phyloP scores from a whole-genome alignment of 768 basidiomycete species.

The Pisolithus orientalis region DNA sequence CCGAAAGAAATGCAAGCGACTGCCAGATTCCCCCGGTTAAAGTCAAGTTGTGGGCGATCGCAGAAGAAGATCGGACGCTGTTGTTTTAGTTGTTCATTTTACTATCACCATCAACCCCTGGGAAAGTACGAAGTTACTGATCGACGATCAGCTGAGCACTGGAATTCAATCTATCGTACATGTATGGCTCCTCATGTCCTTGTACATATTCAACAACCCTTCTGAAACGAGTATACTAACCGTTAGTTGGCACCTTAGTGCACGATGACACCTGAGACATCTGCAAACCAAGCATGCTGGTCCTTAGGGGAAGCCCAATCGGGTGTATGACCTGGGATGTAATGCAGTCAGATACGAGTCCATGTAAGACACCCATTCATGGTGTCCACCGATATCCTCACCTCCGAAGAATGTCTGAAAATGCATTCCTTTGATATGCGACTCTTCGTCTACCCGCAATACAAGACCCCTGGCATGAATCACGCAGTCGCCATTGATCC shows the following conservation, averaged over 20 bases:
- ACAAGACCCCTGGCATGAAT: slow-evolving; percentile 44
- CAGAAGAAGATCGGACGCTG: too few species aligned
- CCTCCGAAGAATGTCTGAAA: slow-evolving; percentile 79
- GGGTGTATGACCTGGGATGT: slow-evolving; percentile 36
- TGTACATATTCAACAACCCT: too few species aligned
- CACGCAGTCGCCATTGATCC: slow-evolving; percentile 54
- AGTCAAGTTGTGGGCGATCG: too few species aligned
- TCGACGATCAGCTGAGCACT: too few species aligned
- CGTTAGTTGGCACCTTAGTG: neutral
- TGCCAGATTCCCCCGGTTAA: too few species aligned
- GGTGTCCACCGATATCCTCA: slow-evolving; percentile 17
- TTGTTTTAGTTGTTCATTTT: too few species aligned
- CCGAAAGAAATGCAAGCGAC: too few species aligned
- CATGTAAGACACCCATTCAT: neutral
- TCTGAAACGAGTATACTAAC: neutral
- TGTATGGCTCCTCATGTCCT: too few species aligned
- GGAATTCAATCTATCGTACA: too few species aligned
- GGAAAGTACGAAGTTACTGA: too few species aligned
- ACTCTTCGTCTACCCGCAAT: slow-evolving; percentile 32
- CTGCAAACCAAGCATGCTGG: slow-evolving; percentile 54
- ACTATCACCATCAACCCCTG: too few species aligned
- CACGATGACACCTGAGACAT: slow-evolving; percentile 42
- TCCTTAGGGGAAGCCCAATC: slow-evolving; percentile 61
- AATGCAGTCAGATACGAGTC: neutral
- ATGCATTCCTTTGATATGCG: slow-evolving; percentile 60